phyloP scores from a whole-genome alignment of 2,329 filamentous ascomycete genomes.

The Penicillium olsonii region DNA sequence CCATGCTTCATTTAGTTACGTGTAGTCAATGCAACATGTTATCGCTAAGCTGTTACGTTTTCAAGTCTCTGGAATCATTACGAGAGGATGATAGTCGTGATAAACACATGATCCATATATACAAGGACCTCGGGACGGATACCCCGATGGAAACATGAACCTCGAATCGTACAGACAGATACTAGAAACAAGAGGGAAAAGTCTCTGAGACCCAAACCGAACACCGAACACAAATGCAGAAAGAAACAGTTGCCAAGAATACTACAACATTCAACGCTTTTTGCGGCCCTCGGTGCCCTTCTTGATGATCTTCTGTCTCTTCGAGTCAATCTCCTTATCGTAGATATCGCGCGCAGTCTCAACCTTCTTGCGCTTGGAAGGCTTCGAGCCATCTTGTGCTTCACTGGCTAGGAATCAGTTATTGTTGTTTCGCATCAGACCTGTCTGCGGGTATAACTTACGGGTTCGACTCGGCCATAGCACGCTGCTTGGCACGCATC shows the following conservation, averaged over 20 bases:
- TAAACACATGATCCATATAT: conserved; percentile 22
- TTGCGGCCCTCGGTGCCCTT: conserved; percentile 45
- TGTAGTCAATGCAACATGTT: neutral
- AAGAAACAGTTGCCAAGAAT: conserved; percentile 10
- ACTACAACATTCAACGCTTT: conserved; percentile 12
- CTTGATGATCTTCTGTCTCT: conserved; percentile 48
- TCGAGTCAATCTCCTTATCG: conserved; percentile 45
- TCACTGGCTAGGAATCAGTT: conserved; percentile 46
- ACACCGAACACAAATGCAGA: conserved; percentile 16
- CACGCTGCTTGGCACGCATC: conserved; percentile 77
- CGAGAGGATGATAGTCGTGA: neutral
- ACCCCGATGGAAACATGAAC: conserved; percentile 10
- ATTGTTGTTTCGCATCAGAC: conserved; percentile 33
- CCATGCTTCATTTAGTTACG: neutral
- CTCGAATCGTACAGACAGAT: conserved; percentile 12
- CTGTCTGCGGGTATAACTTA: conserved; percentile 50
- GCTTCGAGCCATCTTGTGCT: conserved; percentile 60
- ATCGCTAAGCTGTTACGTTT: neutral
- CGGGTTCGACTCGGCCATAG: conserved; percentile 88
- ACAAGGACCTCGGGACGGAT: conserved; percentile 20
- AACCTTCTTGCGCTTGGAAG: conserved; percentile 73
- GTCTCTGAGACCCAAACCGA: conserved; percentile 10
- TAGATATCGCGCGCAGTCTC: conserved; percentile 54
- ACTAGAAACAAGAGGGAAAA: conserved; percentile 5
- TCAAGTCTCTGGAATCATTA: neutral